Percentiles rank a stretch among this genome's conserved stretches.
phyloP scores from a whole-genome alignment of 2,329 filamentous ascomycete species.

The Amphichorda felina region DNA sequence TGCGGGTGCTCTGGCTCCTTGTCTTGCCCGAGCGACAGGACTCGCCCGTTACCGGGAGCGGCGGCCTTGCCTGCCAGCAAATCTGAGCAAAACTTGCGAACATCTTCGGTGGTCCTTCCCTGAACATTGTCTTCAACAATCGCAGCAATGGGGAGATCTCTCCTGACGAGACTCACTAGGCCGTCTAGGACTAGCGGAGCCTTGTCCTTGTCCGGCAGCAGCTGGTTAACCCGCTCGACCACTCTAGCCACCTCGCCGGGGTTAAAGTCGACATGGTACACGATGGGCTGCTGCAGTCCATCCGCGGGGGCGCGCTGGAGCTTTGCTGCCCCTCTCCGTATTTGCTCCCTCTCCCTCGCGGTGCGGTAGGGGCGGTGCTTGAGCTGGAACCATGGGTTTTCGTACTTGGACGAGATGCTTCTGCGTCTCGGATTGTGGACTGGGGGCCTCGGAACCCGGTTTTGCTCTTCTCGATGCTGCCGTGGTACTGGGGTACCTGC shows the following conservation, averaged over 20 bases:
- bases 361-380: conserved; percentile 13
- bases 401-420: neutral
- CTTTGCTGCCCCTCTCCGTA: conserved; percentile 11
- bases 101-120: conserved; percentile 13
- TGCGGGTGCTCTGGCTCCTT: conserved; percentile 1
- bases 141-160: conserved; percentile 10
- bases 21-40: conserved; percentile 13
- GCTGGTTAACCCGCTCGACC: conserved; percentile 8
- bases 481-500: no score
- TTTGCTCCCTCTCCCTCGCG: conserved; percentile 13
- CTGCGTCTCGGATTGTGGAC: no score
- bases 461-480: no score
- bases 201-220: conserved; percentile 2
- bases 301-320: conserved; percentile 3
- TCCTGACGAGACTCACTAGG: conserved; percentile 4
- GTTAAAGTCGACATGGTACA: conserved; percentile 35
- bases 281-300: conserved; percentile 3
- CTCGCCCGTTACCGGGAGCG: conserved; percentile 3
- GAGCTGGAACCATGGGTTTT: conserved; percentile 3
- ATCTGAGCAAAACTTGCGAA: conserved; percentile 19
- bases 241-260: conserved; percentile 21
- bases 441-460: no score
- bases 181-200: conserved; percentile 1
- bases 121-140: conserved; percentile 10
- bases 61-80: conserved; percentile 10